Percentiles rank a stretch among this genome's conserved stretches.
Evolutionary conservation across 805 yeast genomes (phyloP).

Genomic region (Pichia scutulata): DNA sequence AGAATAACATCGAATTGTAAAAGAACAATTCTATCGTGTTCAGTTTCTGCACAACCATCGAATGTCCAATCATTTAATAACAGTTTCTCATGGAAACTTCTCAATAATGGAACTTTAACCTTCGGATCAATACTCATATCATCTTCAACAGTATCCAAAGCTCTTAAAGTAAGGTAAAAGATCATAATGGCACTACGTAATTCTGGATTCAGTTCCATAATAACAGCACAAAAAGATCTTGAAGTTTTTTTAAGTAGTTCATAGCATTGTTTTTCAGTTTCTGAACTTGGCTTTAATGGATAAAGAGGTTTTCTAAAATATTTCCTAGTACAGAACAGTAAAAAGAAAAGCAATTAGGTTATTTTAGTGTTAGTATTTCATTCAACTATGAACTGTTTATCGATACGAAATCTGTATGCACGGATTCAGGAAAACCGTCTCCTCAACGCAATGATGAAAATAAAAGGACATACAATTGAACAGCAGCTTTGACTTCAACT

Average conservation of each 20-base stretch:
- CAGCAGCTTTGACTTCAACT: slow-evolving; percentile 56
- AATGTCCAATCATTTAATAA: slow-evolving; percentile 71
- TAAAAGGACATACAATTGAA: slow-evolving; percentile 40
- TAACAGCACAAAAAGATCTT: slow-evolving; percentile 91
- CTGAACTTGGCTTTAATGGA: slow-evolving; percentile 38
- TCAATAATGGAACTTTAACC: slow-evolving; percentile 65
- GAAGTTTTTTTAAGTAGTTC: slow-evolving; percentile 63
- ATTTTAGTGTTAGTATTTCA: neutral
- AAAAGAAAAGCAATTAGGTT: neutral
- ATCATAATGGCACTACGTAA: slow-evolving; percentile 73
- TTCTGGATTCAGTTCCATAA: slow-evolving; percentile 85
- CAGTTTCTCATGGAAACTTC: slow-evolving; percentile 60
- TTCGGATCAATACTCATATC: slow-evolving; percentile 79
- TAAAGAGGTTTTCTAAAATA: slow-evolving; percentile 44
- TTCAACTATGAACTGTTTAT: too few species aligned
- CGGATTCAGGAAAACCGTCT: too few species aligned
- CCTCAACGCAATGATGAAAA: neutral
- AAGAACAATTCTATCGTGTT: slow-evolving; percentile 73
- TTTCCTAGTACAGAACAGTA: slow-evolving; percentile 23
- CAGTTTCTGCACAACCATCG: slow-evolving; percentile 63
- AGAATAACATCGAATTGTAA: slow-evolving; percentile 70
- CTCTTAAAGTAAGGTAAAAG: slow-evolving; percentile 81
- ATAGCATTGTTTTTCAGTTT: slow-evolving; percentile 56
- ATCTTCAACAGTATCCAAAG: slow-evolving; percentile 92
- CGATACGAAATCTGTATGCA: too few species aligned